Evolutionary conservation across 768 basidiomycete species (phyloP).

Genomic region (button mushroom (Agaricus bisporus)): DNA sequence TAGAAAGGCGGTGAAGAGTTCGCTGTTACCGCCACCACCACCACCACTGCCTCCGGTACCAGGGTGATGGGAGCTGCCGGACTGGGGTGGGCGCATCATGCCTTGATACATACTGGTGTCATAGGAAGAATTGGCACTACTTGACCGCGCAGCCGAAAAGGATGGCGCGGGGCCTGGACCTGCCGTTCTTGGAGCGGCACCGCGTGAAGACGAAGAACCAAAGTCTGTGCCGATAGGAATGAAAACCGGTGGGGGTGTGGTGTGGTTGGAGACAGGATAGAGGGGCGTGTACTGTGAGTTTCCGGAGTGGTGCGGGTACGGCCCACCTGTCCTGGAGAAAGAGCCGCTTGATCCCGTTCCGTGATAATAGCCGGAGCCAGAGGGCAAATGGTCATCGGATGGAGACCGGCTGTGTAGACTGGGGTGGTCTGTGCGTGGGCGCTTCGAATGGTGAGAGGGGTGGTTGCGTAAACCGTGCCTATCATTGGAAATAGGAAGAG

Average conservation of each 20-base stretch:
- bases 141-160: slow-evolving; percentile 5
- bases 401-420: slow-evolving; percentile 10
- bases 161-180: slow-evolving; percentile 3
- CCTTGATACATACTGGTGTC: slow-evolving; percentile 6
- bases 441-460: slow-evolving; percentile 7
- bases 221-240: slow-evolving; percentile 8
- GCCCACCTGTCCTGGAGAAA: slow-evolving; percentile 7
- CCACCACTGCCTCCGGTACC: slow-evolving; percentile 3
- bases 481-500: slow-evolving; percentile 6
- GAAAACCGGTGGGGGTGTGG: slow-evolving; percentile 9
- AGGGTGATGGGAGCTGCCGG: slow-evolving; percentile 2
- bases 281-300: slow-evolving; percentile 11
- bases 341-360: slow-evolving; percentile 7
- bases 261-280: slow-evolving; percentile 10
- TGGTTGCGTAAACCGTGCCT: slow-evolving; percentile 1
- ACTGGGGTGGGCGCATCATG: slow-evolving; percentile 10
- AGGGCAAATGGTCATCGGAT: slow-evolving; percentile 10
- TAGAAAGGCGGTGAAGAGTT: slow-evolving; percentile 7
- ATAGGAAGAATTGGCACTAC: slow-evolving; percentile 6
- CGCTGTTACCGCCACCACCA: neutral
- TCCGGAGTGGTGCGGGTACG: slow-evolving; percentile 6
- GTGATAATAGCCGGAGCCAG: slow-evolving; percentile 8
- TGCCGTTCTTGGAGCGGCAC: neutral
- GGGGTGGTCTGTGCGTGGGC: slow-evolving; percentile 12
- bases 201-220: slow-evolving; percentile 8